These are phyloP conservation scores for Kickxella alabastrina DNA, from an alignment of 192 early-diverging fungal genomes.

Conservation along the genomic window DNA sequence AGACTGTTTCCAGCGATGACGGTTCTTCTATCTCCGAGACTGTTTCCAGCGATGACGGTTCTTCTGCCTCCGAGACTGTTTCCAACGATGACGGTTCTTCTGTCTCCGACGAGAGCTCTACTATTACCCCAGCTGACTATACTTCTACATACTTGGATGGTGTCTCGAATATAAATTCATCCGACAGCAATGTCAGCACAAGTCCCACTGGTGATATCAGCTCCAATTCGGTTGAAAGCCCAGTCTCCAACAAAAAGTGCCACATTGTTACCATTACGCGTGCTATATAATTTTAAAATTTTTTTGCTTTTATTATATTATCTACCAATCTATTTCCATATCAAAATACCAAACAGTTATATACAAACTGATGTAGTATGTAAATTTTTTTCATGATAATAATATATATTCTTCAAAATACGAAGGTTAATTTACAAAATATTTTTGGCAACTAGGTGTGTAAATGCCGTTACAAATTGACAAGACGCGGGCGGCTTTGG, in stretches of 20 bases:
- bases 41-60: too few relatives aligned
- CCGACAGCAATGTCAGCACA: too few relatives aligned
- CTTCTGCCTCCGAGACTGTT: too few relatives aligned
- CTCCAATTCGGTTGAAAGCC: neutral
- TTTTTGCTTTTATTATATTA: neutral
- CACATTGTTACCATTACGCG: conserved; percentile 1
- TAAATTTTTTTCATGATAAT: too few relatives aligned
- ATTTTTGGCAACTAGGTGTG: neutral
- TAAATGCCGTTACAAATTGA: conserved; percentile 19
- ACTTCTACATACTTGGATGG: too few relatives aligned
- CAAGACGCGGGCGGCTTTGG: conserved; percentile 32
- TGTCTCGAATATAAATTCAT: too few relatives aligned
- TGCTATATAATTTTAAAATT: neutral
- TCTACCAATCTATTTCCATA: neutral
- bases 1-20: neutral
- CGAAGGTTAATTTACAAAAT: neutral
- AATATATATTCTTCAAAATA: neutral
- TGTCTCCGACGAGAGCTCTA: too few relatives aligned
- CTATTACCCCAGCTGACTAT: too few relatives aligned
- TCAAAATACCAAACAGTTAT: neutral
- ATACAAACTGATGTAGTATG: too few relatives aligned
- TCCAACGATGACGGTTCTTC: too few relatives aligned
- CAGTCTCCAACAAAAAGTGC: neutral
- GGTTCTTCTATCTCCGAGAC: too few relatives aligned
- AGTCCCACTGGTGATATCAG: neutral